Conservation (phyloP, 345 rosid genomes). For the Salix caprea region DNA sequence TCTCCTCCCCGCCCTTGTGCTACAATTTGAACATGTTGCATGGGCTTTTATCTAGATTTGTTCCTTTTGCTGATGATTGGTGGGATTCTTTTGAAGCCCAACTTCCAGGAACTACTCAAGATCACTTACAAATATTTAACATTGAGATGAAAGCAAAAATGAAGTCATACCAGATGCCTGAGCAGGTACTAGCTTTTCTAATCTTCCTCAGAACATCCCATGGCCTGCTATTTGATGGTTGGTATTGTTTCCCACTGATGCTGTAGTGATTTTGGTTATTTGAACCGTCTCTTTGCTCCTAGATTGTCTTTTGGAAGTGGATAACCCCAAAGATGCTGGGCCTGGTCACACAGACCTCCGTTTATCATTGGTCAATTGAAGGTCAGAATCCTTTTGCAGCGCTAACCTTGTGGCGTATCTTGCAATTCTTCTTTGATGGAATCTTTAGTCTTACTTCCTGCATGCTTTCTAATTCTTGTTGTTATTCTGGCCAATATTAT, state of each 20-base stretch:
- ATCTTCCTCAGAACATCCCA: neutral
- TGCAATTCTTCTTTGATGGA: neutral
- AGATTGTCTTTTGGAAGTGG: constrained; percentile 99
- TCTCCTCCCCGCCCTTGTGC: neutral
- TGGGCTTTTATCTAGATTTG: neutral
- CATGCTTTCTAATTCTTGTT: neutral
- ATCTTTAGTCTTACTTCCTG: neutral
- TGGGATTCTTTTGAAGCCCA: constrained; percentile 54
- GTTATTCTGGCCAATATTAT: neutral
- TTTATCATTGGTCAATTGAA: constrained; percentile 98
- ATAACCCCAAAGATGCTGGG: constrained; percentile 90
- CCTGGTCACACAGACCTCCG: constrained; percentile 78
- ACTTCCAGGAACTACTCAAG: constrained; percentile 93
- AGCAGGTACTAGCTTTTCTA: constrained; percentile 55
- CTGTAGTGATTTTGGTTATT: neutral
- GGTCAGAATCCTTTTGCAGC: constrained; percentile 37
- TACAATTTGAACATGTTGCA: neutral
- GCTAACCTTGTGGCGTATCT: neutral
- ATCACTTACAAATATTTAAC: constrained; percentile 96
- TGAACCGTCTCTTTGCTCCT: neutral
- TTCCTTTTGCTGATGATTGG: constrained; percentile 8
- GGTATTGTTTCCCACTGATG: neutral
- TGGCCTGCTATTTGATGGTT: neutral
- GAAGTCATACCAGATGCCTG: constrained; percentile 96
- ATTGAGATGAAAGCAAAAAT: constrained; percentile 92